Evolutionary conservation across 345 rosid species (phyloP).

Genomic region (Luvunga scandens): DNA sequence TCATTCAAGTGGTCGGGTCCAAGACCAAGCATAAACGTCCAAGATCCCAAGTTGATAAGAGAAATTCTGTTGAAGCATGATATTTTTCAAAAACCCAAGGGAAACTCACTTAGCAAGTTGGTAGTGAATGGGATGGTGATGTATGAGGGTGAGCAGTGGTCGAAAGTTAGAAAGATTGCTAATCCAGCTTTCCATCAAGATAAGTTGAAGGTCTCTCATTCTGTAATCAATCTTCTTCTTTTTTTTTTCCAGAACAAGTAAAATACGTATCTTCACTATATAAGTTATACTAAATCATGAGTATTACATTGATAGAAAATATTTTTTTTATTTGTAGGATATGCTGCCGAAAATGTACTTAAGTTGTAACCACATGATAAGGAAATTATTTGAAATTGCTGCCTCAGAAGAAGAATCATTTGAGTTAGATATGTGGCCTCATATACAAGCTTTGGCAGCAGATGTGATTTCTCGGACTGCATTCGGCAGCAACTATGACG

Average conservation of each 20-base stretch:
- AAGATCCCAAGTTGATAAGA: constrained; percentile 8
- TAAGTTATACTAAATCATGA: too few species aligned
- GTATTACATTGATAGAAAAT: not conserved
- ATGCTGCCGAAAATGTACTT: constrained; percentile 29
- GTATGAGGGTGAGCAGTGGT: constrained; percentile 13
- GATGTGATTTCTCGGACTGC: constrained; percentile 26
- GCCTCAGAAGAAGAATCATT: not conserved
- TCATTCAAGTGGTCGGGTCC: constrained; percentile 11
- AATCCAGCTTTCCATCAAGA: not conserved
- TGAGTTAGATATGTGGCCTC: not conserved
- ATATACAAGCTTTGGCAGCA: not conserved
- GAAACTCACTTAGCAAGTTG: not conserved
- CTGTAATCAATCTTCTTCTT: too few species aligned
- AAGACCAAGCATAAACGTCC: not conserved
- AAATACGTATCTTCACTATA: too few species aligned
- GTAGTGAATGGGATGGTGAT: not conserved
- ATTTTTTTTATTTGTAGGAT: constrained; percentile 10
- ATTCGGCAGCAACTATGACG: constrained; percentile 46
- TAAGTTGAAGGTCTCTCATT: not conserved
- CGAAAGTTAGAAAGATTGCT: constrained; percentile 8
- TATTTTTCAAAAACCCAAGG: not conserved
- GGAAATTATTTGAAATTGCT: not conserved
- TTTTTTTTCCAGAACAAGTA: not conserved
- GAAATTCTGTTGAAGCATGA: not conserved
- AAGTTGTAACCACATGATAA: constrained; percentile 31